These are phyloP conservation scores for Stagonosporopsis vannaccii DNA, from an alignment of 2,329 filamentous ascomycete species.

Conservation along the genomic window DNA sequence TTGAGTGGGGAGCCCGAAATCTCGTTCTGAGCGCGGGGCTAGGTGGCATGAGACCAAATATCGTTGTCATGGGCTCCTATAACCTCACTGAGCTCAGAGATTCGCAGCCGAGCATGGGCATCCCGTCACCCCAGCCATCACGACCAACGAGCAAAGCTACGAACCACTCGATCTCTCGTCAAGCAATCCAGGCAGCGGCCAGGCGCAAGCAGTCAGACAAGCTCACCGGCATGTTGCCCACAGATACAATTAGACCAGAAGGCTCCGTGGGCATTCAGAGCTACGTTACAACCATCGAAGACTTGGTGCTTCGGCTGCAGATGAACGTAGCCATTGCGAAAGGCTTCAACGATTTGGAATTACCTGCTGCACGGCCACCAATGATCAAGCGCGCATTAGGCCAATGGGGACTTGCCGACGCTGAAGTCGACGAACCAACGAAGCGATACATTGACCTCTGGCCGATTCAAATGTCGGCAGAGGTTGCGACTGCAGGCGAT, in stretches of 20 bases:
- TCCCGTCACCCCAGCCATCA: slow-evolving; percentile 58
- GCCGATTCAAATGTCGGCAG: slow-evolving; percentile 93
- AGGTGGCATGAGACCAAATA: slow-evolving; percentile 88
- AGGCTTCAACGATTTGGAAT: slow-evolving; percentile 78
- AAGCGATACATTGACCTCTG: slow-evolving; percentile 88
- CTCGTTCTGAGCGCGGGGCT: slow-evolving; percentile 81
- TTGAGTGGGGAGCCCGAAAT: slow-evolving; percentile 86
- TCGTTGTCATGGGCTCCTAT: slow-evolving; percentile 81
- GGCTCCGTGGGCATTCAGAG: slow-evolving; percentile 72
- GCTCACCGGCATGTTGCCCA: slow-evolving; percentile 68
- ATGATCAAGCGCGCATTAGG: slow-evolving; percentile 35
- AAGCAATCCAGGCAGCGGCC: slow-evolving; percentile 43
- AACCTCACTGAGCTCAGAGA: slow-evolving; percentile 78
- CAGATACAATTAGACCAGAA: slow-evolving; percentile 73
- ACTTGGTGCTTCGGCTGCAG: slow-evolving; percentile 77
- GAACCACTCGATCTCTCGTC: slow-evolving; percentile 39
- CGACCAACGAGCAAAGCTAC: slow-evolving; percentile 40
- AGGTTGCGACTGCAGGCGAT: slow-evolving; percentile 67
- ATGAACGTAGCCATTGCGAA: slow-evolving; percentile 87
- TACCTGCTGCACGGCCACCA: slow-evolving; percentile 59
- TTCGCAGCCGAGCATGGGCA: slow-evolving; percentile 63
- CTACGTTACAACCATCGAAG: slow-evolving; percentile 84
- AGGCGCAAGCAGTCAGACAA: slow-evolving; percentile 58
- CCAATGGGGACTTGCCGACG: slow-evolving; percentile 32
- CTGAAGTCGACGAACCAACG: slow-evolving; percentile 62